Evolutionary conservation across 148 eudicot genomes (phyloP), one percentile per base, ranked within the genome.

Genomic region (Spergularia marina): DNA sequence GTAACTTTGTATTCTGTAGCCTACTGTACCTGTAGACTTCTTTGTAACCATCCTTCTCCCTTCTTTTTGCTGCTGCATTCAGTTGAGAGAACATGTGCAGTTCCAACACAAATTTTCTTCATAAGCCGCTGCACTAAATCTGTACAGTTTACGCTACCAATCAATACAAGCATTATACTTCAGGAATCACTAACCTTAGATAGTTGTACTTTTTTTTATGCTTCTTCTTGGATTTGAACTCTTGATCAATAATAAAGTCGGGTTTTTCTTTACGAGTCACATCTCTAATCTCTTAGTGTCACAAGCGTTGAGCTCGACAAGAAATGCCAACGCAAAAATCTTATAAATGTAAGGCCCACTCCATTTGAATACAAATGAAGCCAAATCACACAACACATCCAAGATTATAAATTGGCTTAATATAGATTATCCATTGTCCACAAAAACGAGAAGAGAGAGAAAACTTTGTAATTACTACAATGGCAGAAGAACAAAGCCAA

Each of bases 401-500:
- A 51, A 18, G 30, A 44, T 44, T 41, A 41, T 4, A 41, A 41
- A 41, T 41, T 41, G 47, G 47, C 47, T 41, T 6, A 70, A 18
- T 53, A 53, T 12, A 25, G 39, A 21, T 68, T 68, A 68, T 68
- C 30, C 55, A 47, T 51, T 20, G 8, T 68, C 34, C 73, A 70
- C 16, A 23, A 20, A 47, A 44, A 11, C 13, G 23, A 20, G 30
- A 18, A 53, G 16, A 68, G 57, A 69, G 20, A 59, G 20, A 14
- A 23, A 1, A 55, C 51, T 58, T 18, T 15, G 55, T 47, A 64
- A 73, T 53, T 52, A 34, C 11, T 47, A 73, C 53, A 68, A 75
- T 84, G 86, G 85, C 56, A 16, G 83, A 83, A 76, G 84, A 83
- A 76, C 58, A 80, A 12, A 76, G 40, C 67, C 54, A 69, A 30